Conservation (phyloP, 495 filamentous ascomycete genomes). For the Aspergillus cavernicola region DNA sequence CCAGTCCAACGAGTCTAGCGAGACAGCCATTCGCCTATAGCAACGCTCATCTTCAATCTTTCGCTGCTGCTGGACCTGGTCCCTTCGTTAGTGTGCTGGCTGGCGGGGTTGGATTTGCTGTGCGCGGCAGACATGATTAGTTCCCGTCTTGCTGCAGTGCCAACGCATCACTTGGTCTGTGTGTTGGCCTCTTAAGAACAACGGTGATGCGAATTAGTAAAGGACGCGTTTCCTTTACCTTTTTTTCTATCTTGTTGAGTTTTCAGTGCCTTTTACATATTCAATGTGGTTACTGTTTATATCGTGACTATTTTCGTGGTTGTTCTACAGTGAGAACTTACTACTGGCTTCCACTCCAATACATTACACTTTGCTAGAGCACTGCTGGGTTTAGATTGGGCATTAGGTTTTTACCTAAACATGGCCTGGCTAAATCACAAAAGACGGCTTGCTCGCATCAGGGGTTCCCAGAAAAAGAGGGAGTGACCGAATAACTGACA, state of each 20-base stretch:
- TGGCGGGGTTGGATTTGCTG: constrained; percentile 23
- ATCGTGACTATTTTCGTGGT: background rate
- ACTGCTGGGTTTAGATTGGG: no score
- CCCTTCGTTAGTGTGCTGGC: no score
- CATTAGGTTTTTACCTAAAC: background rate
- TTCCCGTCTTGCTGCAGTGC: constrained; percentile 33
- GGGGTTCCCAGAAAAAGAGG: background rate
- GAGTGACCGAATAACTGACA: constrained; percentile 1
- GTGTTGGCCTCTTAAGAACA: constrained; percentile 18
- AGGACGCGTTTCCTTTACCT: constrained; percentile 3
- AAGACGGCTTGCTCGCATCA: background rate
- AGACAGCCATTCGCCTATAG: no score
- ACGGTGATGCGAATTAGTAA: constrained; percentile 10
- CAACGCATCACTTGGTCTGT: constrained; percentile 41
- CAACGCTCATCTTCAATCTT: background rate
- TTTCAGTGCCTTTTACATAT: no score
- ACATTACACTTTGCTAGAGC: no score
- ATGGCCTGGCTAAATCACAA: background rate
- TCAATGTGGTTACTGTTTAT: background rate
- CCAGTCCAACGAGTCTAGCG: no score
- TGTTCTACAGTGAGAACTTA: no score
- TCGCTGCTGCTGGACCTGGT: no score
- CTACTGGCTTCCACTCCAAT: background rate
- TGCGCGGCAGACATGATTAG: constrained; percentile 20
- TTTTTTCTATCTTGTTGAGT: background rate